Conservation (phyloP, 208 protist genomes). For the Tritrichomonas foetus region DNA sequence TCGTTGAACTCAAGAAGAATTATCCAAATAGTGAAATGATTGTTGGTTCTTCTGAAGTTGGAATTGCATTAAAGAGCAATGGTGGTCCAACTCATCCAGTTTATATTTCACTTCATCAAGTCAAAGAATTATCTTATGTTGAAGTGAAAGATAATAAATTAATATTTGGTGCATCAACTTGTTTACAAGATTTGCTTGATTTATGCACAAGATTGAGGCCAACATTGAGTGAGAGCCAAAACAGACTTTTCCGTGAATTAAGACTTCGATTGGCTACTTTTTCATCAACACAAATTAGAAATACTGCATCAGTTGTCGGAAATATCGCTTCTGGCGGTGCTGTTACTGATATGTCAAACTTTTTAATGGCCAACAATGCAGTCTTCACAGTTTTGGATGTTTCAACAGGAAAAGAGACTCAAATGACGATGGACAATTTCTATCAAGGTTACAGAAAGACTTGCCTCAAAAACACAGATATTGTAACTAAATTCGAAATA, state of each 20-base stretch:
- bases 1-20: not conserved
- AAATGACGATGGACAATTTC: conserved; percentile 42
- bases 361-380: not conserved
- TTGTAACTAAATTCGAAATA: conserved; percentile 54
- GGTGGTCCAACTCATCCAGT: not conserved
- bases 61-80: not conserved
- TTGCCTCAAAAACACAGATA: conserved; percentile 57
- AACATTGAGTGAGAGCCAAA: not conserved
- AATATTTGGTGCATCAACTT: not conserved
- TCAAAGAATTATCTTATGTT: not conserved
- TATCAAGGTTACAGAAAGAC: conserved; percentile 61
- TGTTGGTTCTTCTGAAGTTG: not conserved
- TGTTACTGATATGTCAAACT: conserved; percentile 34
- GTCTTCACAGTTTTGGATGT: not conserved
- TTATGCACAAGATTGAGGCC: not conserved
- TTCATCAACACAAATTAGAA: conserved; percentile 63
- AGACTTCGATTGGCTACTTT: not conserved
- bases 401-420: not conserved
- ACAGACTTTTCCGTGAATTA: conserved; percentile 51
- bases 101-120: not conserved
- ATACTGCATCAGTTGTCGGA: conserved; percentile 67
- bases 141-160: not conserved
- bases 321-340: conserved; percentile 64
- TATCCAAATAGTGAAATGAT: not conserved
- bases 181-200: not conserved